Conservation (phyloP, 768 basidiomycete species). For the Leccinum obscurum region DNA sequence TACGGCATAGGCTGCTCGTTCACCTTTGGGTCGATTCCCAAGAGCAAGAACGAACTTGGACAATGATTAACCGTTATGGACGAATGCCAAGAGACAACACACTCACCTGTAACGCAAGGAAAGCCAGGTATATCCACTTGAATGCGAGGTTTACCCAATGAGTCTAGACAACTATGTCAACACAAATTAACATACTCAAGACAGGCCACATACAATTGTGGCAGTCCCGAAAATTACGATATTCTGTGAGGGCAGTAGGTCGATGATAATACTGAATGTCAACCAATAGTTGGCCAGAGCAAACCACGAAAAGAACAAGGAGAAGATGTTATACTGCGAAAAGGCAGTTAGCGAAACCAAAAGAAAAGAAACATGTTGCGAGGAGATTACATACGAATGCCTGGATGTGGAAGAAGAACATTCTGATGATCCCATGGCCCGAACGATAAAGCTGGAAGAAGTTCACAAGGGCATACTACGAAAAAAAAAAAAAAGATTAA, state of each 20-base stretch:
- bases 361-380: background rate
- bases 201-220: constrained; percentile 53
- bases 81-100: too few relatives aligned
- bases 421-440: constrained; percentile 83
- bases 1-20: constrained; percentile 65
- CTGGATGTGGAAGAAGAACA: constrained; percentile 97
- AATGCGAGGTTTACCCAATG: constrained; percentile 83
- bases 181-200: background rate
- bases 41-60: constrained; percentile 65
- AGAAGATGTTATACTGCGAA: constrained; percentile 77
- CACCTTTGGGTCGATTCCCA: constrained; percentile 88
- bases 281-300: constrained; percentile 90
- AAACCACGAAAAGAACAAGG: constrained; percentile 90
- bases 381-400: constrained; percentile 60
- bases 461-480: constrained; percentile 86
- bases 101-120: constrained; percentile 73
- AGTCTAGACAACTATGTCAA: constrained; percentile 44
- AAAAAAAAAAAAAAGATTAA: constrained; percentile 11
- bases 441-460: constrained; percentile 89
- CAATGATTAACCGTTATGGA: background rate
- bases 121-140: constrained; percentile 85
- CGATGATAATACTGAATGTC: constrained; percentile 95
- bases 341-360: constrained; percentile 2
- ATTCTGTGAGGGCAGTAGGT: constrained; percentile 57
- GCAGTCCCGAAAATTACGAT: constrained; percentile 72